Base-by-base conservation (phyloP, 1,284 basidiomycete genomes). In the Cerrena zonata region DNA sequence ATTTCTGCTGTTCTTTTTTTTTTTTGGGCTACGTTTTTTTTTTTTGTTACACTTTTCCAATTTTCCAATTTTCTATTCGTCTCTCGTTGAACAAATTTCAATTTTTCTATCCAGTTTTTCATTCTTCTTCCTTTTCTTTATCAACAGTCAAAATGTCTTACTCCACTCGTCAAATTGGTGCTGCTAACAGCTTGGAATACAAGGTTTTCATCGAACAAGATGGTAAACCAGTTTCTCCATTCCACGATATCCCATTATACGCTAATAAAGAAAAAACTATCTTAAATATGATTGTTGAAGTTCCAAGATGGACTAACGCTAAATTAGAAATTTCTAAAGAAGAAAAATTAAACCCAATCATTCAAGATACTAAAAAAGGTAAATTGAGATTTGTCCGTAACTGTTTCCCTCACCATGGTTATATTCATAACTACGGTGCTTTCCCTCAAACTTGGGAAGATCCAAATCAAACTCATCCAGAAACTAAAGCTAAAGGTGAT, bases 361-460 rank as follows among this genome's bases (percentile, higher is more conserved):
- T 95, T 74, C 96, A 99, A 77, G 94, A 96, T 69, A 86, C 89
- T 69, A 96, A 95, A 76, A 93, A 91, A 75, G 93, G 93, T 66
- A 94, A 91, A 71, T 77, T 99, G 69, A 90, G 96, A 64, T 99
- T 81, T 72, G 96, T 99, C 58, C 89, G 96, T 72, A 99, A 99
- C 84, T 99, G 94, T 74, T 99, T 99, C 89, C 96, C 94, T 61
- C 95, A 98, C 79, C 94, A 98, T 71, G 94, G 94, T 47, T 93
- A 94, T 78, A 93, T 96, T 77, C 94, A 92, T 93, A 96, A 96
- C 80, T 96, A 95, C 69, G 92, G 93, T 65, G 91, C 93, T 58
- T 96, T 97, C 84, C 93, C 94, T 56, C 91, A 92, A 90, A 99
- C 96, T 47, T 99, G 95, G 95, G 96, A 99, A 70, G 96, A 99